Conservation (phyloP, 495 filamentous ascomycete species). For the Alectoria sarmentosa region DNA sequence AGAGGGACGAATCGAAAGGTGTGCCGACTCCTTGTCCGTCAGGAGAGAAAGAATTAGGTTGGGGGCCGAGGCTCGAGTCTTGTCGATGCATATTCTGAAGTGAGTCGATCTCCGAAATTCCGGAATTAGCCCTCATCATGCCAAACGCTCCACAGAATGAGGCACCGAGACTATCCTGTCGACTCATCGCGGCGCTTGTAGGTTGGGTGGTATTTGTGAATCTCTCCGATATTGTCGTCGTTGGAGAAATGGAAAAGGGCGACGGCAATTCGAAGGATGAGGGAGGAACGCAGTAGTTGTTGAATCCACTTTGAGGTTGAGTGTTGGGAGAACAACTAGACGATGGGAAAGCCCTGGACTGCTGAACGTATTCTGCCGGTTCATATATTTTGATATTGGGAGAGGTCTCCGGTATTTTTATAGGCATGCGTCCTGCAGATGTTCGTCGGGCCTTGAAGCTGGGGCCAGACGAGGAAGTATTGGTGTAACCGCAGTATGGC, state of each 20-base stretch:
- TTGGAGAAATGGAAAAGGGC: background rate
- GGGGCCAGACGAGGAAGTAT: background rate
- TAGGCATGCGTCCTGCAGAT: background rate
- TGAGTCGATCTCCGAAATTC: background rate
- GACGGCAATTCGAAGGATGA: background rate
- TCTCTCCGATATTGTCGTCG: background rate
- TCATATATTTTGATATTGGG: background rate
- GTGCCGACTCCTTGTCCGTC: background rate
- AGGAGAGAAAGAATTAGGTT: background rate
- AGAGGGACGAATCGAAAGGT: background rate
- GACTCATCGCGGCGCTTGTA: background rate
- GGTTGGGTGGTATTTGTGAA: background rate
- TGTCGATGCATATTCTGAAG: background rate
- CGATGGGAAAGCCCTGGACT: background rate
- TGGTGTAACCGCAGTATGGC: background rate
- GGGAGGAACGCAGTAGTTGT: background rate
- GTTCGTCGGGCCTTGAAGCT: conserved; percentile 1
- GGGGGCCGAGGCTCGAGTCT: background rate
- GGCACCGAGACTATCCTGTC: background rate
- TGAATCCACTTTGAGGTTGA: background rate
- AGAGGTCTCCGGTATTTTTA: background rate
- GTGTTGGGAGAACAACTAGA: background rate
- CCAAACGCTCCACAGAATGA: background rate
- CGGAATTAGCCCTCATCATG: background rate
- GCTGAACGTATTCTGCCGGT: conserved; percentile 2